phyloP scores from a whole-genome alignment of 2,329 filamentous ascomycete species.

The Colletotrichum brevisporum region DNA sequence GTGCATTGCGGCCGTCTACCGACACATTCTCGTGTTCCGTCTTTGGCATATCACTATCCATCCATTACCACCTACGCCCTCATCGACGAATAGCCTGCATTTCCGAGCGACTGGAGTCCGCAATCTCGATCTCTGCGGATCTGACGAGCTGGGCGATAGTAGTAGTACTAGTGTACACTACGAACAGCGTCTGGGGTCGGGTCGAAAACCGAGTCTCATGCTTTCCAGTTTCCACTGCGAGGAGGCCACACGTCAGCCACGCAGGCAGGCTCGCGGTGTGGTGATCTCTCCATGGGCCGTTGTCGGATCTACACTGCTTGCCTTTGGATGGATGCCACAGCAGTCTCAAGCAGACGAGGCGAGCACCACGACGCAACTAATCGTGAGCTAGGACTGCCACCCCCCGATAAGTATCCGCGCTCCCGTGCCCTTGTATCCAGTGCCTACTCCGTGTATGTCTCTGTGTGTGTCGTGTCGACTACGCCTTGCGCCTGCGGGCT shows the following conservation, averaged over 20 bases:
- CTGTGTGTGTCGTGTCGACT: conserved; percentile 8
- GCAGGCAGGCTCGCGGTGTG: too few relatives aligned
- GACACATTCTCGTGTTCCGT: conserved; percentile 14
- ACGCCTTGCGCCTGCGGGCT: neutral
- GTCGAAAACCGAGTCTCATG: too few relatives aligned
- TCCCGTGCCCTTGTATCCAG: conserved; percentile 26
- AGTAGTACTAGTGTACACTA: too few relatives aligned
- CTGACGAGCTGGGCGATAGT: neutral
- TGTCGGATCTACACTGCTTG: conserved; percentile 24
- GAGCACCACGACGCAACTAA: conserved; percentile 13
- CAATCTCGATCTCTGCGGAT: neutral
- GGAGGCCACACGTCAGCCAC: too few relatives aligned
- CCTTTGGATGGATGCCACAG: neutral
- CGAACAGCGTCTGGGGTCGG: too few relatives aligned
- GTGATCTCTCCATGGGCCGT: conserved; percentile 2
- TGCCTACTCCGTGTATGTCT: conserved; percentile 28
- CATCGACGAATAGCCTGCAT: neutral
- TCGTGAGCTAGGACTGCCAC: conserved; percentile 6
- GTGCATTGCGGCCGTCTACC: conserved; percentile 24
- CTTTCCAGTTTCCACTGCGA: too few relatives aligned
- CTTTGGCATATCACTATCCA: conserved; percentile 9
- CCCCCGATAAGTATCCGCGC: conserved; percentile 17
- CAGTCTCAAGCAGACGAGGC: conserved; percentile 5
- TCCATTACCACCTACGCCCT: neutral
- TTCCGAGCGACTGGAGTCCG: neutral